Conservation (phyloP, 176 grass and related monocot genomes). For the Triticum urartu region DNA sequence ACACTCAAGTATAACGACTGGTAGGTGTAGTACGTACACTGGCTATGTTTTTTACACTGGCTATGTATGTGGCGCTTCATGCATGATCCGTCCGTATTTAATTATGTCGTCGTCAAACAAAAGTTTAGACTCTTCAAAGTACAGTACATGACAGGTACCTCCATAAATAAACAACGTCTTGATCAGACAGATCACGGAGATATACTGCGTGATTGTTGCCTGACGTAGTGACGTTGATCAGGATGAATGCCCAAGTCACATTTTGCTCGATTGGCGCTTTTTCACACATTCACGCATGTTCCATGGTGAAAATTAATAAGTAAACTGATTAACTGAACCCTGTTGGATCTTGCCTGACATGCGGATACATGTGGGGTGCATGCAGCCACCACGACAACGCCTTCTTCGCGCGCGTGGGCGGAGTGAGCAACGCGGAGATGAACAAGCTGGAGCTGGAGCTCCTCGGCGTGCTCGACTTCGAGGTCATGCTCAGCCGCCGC, state of each 20-base stretch:
- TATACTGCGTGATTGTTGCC: background rate
- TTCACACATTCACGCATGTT: background rate
- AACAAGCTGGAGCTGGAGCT: constrained; percentile 90
- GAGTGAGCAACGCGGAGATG: constrained; percentile 86
- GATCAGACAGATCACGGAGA: background rate
- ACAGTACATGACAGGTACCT: background rate
- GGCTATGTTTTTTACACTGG: background rate
- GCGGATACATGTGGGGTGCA: background rate
- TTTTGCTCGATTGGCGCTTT: background rate
- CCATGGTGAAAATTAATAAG: background rate
- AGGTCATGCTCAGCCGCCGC: constrained; percentile 47
- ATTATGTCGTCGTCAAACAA: background rate
- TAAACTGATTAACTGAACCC: background rate
- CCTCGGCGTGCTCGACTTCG: constrained; percentile 69
- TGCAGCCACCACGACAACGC: constrained; percentile 91
- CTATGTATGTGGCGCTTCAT: background rate
- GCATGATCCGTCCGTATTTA: background rate
- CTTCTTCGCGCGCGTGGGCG: constrained; percentile 91
- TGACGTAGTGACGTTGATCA: background rate
- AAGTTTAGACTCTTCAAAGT: background rate
- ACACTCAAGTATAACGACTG: background rate
- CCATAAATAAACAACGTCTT: background rate
- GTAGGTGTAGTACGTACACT: background rate
- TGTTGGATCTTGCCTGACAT: background rate
- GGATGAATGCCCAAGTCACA: background rate